A percentile compares a stretch with the other conserved stretches of the same genome.
phyloP scores from a whole-genome alignment of 2,329 filamentous ascomycete genomes.

The Diaporthe nobilis region DNA sequence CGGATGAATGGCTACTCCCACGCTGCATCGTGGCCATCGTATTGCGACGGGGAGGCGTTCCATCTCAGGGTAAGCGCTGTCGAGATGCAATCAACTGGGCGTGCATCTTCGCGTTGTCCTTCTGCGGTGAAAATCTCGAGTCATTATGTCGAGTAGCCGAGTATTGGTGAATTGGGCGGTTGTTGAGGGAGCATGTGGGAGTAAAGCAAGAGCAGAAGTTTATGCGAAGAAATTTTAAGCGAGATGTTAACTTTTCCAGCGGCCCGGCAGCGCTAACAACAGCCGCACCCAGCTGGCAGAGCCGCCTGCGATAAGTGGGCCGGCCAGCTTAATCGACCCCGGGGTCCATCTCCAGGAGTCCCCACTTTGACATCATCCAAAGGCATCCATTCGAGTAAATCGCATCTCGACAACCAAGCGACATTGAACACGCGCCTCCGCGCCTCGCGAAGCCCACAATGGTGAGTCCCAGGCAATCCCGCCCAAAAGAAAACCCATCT shows the following conservation, averaged over 20 bases:
- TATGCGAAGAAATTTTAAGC: constrained; percentile 35
- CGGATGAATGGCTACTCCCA: not conserved
- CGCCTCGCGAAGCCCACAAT: constrained; percentile 32
- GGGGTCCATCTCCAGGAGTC: not conserved
- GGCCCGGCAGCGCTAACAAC: constrained; percentile 17
- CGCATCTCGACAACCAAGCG: not conserved
- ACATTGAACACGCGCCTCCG: constrained; percentile 33
- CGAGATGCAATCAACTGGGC: not conserved
- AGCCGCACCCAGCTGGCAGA: constrained; percentile 28
- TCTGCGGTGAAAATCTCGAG: not conserved
- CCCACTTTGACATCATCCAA: constrained; percentile 41
- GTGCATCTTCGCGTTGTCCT: not conserved
- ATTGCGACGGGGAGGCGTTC: too few relatives aligned
- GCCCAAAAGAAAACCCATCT: not conserved
- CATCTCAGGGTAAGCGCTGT: not conserved
- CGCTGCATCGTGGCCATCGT: not conserved
- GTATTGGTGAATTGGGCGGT: not conserved
- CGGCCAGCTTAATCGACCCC: not conserved
- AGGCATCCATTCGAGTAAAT: constrained; percentile 10
- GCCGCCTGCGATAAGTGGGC: not conserved
- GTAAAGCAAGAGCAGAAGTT: not conserved
- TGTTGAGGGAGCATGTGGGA: not conserved
- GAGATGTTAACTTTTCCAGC: not conserved
- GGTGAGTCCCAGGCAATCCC: constrained; percentile 27
- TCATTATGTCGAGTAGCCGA: not conserved